Base-by-base conservation (phyloP, 148 eudicot species). In the Vaccinium darrowii region DNA sequence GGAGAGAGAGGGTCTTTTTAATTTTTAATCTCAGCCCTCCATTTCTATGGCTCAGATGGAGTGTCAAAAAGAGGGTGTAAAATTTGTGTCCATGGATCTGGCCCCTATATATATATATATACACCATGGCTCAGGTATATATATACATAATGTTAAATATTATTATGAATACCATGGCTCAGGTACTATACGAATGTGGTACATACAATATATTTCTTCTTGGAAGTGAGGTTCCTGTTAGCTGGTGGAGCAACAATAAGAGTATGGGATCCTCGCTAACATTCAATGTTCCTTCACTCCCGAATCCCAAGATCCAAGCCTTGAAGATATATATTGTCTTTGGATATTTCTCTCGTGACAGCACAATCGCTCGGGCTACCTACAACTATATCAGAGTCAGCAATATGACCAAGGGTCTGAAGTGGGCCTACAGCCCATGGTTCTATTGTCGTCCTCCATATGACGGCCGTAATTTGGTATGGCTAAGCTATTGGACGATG, bases 101-200 rank as follows among this genome's bases (percentile, higher is more conserved):
- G 36, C 1, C 1, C 36, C n/a, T n/a, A n/a, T n/a, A n/a, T n/a
- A n/a, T n/a, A n/a, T n/a, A n/a, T n/a, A n/a, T n/a, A n/a, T n/a
- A n/a, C n/a, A n/a, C n/a, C n/a, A n/a, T n/a, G n/a, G n/a, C n/a
- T n/a, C n/a, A n/a, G n/a, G n/a, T n/a, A n/a, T n/a, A n/a, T n/a
- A n/a, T n/a, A n/a, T n/a, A n/a, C n/a, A n/a, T n/a, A n/a, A n/a
- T n/a, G n/a, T n/a, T n/a, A n/a, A n/a, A 33, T 33, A 33, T 13
- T 16, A 18, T 5, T 71, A 6, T 67, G 9, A 14, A n/a, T 67
- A 43, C 25, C n/a, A 65, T 82, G 77, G 0, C 14, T 16, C 52
- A 83, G 84, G 84, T 78, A 30, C 52, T 83, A 18, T 72, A 83
- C 9, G 84, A 83, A 83, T 83, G 53, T 25, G 84, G 67, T 52